These are phyloP conservation scores for Mycotypha africana DNA, from an alignment of 371 early-diverging fungal genomes.

Conservation along the genomic window DNA sequence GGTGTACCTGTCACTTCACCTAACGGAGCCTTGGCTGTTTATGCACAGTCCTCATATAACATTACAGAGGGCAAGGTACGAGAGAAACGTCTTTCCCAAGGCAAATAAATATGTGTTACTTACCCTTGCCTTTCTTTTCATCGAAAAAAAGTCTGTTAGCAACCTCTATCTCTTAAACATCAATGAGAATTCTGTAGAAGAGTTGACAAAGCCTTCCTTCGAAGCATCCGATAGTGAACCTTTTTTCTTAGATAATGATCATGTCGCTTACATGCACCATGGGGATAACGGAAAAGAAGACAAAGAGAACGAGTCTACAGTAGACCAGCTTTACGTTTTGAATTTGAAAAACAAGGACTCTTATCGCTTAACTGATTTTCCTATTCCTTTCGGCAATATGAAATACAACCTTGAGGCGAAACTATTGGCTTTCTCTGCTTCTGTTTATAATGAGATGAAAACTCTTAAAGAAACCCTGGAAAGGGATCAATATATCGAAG, in stretches of 20 bases:
- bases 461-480: conserved; percentile 38
- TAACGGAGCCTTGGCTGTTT: conserved; percentile 43
- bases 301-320: conserved; percentile 11
- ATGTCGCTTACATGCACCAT: conserved; percentile 45
- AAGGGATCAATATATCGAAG: conserved; percentile 34
- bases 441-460: conserved; percentile 42
- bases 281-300: no score
- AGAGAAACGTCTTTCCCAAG: no score
- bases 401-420: conserved; percentile 37
- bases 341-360: conserved; percentile 24
- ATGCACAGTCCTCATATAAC: conserved; percentile 45
- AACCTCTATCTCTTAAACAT: conserved; percentile 43
- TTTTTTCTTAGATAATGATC: conserved; percentile 47
- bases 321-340: conserved; percentile 43
- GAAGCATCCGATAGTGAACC: conserved; percentile 43
- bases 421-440: conserved; percentile 50
- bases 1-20: conserved; percentile 41
- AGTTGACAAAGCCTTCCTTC: conserved; percentile 35
- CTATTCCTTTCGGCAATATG: conserved; percentile 39
- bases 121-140: no score
- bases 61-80: conserved; percentile 42
- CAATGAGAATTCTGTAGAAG: conserved; percentile 14
- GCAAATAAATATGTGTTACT: not conserved
- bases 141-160: conserved; percentile 35
- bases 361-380: conserved; percentile 48